Evolutionary conservation across 805 yeast species (phyloP).

Genomic region (Phaffomyces antillensis): DNA sequence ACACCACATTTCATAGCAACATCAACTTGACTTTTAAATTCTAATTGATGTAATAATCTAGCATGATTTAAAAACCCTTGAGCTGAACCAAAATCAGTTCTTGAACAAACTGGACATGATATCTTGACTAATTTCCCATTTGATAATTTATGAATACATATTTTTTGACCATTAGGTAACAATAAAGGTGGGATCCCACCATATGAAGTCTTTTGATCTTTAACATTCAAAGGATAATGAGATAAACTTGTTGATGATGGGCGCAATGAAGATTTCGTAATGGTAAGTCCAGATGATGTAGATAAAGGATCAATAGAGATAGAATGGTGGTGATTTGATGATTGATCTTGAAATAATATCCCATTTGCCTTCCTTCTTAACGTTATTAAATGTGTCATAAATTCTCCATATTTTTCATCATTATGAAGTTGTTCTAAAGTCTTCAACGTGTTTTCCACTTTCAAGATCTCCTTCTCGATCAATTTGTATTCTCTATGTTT

Average conservation of each 20-base stretch:
- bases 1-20: conserved; percentile 67
- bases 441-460: conserved; percentile 51
- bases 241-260: conserved; percentile 2
- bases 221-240: conserved; percentile 12
- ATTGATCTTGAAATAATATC: conserved; percentile 1
- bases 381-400: conserved; percentile 33
- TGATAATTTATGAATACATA: conserved; percentile 55
- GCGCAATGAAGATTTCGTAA: conserved; percentile 6
- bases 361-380: conserved; percentile 17
- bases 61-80: conserved; percentile 79
- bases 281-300: conserved; percentile 1
- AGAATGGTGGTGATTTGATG: not conserved
- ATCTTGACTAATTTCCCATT: conserved; percentile 67
- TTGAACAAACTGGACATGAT: conserved; percentile 59
- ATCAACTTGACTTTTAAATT: conserved; percentile 63
- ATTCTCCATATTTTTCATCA: conserved; percentile 27
- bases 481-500: conserved; percentile 49
- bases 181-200: conserved; percentile 43
- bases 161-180: conserved; percentile 30
- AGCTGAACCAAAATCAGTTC: conserved; percentile 68
- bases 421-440: conserved; percentile 38
- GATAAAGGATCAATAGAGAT: conserved; percentile 1
- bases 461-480: conserved; percentile 46
- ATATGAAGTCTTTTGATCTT: conserved; percentile 31
- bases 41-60: conserved; percentile 65